phyloP scores from a whole-genome alignment of 176 grass and related monocot genomes.

The Oryza rufipogon region DNA sequence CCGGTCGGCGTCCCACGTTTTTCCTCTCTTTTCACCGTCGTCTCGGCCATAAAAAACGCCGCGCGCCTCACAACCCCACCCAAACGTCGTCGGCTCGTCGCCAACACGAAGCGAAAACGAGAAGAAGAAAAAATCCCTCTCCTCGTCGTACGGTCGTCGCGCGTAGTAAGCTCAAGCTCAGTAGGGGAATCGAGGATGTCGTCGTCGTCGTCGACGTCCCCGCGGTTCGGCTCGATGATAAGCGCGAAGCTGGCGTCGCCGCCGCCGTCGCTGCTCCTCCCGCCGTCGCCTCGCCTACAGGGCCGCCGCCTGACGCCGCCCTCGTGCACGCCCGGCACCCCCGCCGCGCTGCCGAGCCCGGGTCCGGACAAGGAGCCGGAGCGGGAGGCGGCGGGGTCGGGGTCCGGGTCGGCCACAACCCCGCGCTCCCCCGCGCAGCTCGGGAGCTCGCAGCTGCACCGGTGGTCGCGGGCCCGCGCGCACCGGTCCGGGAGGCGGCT shows the following conservation, averaged over 20 bases:
- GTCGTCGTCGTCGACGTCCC: neutral
- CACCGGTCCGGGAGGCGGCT: slow-evolving; percentile 65
- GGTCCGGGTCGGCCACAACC: neutral
- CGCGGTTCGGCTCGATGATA: slow-evolving; percentile 14
- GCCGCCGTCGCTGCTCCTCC: slow-evolving; percentile 33
- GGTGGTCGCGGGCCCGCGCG: slow-evolving; percentile 73
- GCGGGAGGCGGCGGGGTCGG: neutral
- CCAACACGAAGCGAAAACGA: neutral
- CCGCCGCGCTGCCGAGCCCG: neutral
- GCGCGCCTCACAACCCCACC: neutral
- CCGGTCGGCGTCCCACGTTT: neutral
- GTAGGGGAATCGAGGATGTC: neutral
- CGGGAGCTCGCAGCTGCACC: slow-evolving; percentile 55
- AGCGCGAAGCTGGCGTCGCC: slow-evolving; percentile 29
- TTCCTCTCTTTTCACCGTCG: neutral
- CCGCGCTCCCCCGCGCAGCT: slow-evolving; percentile 2
- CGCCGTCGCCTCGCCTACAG: slow-evolving; percentile 23
- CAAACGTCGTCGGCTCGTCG: neutral
- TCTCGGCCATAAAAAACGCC: neutral
- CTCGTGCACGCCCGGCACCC: slow-evolving; percentile 35
- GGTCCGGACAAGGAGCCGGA: neutral
- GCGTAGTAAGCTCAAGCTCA: neutral
- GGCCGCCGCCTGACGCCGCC: slow-evolving; percentile 5
- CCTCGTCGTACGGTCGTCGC: neutral
- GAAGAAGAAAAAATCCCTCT: neutral